Percentiles rank a stretch among this genome's conserved stretches.
These are phyloP conservation scores for Alopecurus myosuroides DNA, from an alignment of 176 grass and related monocot genomes.

Conservation along the genomic window DNA sequence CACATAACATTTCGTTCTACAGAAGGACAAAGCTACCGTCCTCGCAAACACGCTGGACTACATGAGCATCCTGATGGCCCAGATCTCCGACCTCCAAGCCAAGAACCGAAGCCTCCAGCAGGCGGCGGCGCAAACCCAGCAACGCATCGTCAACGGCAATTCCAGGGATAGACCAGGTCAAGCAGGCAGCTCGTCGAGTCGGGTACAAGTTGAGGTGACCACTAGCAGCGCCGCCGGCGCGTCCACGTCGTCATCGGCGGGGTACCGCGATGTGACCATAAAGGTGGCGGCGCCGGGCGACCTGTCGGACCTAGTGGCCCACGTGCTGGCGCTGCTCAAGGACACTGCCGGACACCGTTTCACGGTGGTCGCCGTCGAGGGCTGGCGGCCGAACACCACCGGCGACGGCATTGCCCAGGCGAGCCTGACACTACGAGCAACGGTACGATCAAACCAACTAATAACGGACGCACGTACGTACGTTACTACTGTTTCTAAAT, in stretches of 20 bases:
- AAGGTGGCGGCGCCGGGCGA: constrained; percentile 30
- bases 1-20: not conserved
- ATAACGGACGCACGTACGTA: too few species aligned
- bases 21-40: constrained; percentile 80
- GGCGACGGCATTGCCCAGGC: not conserved
- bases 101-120: constrained; percentile 51
- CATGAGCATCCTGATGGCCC: constrained; percentile 47
- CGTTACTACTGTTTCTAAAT: not conserved
- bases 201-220: constrained; percentile 28
- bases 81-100: constrained; percentile 48
- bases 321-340: constrained; percentile 32
- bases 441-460: constrained; percentile 22
- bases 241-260: not conserved
- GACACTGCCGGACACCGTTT: constrained; percentile 1
- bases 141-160: not conserved
- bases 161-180: not conserved
- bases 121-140: constrained; percentile 21
- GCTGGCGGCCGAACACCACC: not conserved
- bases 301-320: constrained; percentile 39
- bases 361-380: constrained; percentile 28
- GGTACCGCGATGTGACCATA: constrained; percentile 12
- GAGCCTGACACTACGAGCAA: constrained; percentile 25
- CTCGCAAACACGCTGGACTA: constrained; percentile 61
- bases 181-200: constrained; percentile 6
- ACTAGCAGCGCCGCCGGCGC: not conserved